Evolutionary conservation across 2,329 filamentous ascomycete genomes (phyloP), one percentile per base, ranked within the genome.

Genomic region (Trichoderma sp.): DNA sequence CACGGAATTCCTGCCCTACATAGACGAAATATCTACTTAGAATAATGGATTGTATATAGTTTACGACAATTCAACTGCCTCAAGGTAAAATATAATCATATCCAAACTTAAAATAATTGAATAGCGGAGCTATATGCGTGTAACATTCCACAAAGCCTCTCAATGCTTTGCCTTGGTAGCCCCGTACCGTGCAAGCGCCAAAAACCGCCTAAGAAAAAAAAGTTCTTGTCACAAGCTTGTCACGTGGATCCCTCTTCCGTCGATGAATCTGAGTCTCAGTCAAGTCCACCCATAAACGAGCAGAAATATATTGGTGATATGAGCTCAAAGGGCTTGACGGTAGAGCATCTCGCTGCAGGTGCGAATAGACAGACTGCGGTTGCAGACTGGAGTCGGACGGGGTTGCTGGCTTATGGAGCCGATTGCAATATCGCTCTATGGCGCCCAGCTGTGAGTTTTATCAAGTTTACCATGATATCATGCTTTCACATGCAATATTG

Each of bases 371-470:
- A 98, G 81, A 93, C 96, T 21, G 92, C 93, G 18, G 94, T 95
- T 33, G 95, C 96, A 33, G 96, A 98, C 85, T 99, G 97, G 97
- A 91, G 93, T 81, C 82, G 85, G 24, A 85, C 89, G 77, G 94
- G 93, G 11, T 83, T 95, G 62, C 87, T 99, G 72, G 97, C 95
- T 35, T 99, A 94, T 85, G 97, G 97, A 38, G 93, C 95, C 9
- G 94, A 97, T 84, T 92, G 92, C 79, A 97, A 97, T 85, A 89
- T 99, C 79, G 96, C 95, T 60, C 82, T 98, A 56, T 99, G 97
- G 97, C 88, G 91, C 82, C 95, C 95, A 74, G 84, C 89, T 82
- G 94, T 95, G 88, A 84, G 91, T 85, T 56, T 53, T 35, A 14
- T 31, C 59, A 12, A 62, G 18, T 45, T 9, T 9, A 8, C n/a